These are phyloP conservation scores for Diaporthe humulicola DNA, from an alignment of 2,329 filamentous ascomycete species.

Conservation along the genomic window DNA sequence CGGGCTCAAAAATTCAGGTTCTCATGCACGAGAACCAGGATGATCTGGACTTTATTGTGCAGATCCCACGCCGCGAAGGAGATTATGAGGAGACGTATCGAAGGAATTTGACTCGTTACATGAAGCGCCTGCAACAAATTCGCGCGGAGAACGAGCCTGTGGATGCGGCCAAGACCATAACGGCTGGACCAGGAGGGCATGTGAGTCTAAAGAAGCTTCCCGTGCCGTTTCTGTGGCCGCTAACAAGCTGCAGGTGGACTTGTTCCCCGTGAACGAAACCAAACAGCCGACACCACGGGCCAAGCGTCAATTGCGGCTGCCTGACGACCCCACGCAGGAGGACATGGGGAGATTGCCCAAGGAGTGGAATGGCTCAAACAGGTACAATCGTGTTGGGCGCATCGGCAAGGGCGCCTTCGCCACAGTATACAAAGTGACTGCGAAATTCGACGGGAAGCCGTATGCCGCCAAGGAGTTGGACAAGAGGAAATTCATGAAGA, in stretches of 20 bases:
- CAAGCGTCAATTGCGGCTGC: conserved; percentile 10
- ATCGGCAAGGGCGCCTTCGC: conserved; percentile 97
- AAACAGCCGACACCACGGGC: conserved; percentile 18
- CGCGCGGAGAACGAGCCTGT: conserved; percentile 44
- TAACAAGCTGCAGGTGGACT: conserved; percentile 44
- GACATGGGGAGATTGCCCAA: conserved; percentile 57
- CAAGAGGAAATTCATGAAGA: conserved; percentile 93
- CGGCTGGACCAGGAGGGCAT: conserved; percentile 62
- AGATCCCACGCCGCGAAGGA: conserved; percentile 83
- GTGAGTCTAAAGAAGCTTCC: conserved; percentile 48
- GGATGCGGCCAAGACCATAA: conserved; percentile 58
- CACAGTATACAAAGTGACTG: conserved; percentile 90
- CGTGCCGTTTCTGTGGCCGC: not conserved
- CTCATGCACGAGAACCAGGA: conserved; percentile 63
- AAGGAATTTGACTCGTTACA: conserved; percentile 77
- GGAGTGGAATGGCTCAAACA: conserved; percentile 86
- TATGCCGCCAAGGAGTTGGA: conserved; percentile 96
- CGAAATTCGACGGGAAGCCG: conserved; percentile 84
- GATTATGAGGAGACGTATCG: conserved; percentile 74
- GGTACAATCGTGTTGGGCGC: conserved; percentile 84
- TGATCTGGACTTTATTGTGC: conserved; percentile 86
- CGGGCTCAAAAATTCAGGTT: conserved; percentile 81
- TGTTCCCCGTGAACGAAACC: conserved; percentile 46
- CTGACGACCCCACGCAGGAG: conserved; percentile 49
- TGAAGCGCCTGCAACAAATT: conserved; percentile 55